Conservation (phyloP, 2,329 filamentous ascomycete genomes). For the Diplodia corticola region DNA sequence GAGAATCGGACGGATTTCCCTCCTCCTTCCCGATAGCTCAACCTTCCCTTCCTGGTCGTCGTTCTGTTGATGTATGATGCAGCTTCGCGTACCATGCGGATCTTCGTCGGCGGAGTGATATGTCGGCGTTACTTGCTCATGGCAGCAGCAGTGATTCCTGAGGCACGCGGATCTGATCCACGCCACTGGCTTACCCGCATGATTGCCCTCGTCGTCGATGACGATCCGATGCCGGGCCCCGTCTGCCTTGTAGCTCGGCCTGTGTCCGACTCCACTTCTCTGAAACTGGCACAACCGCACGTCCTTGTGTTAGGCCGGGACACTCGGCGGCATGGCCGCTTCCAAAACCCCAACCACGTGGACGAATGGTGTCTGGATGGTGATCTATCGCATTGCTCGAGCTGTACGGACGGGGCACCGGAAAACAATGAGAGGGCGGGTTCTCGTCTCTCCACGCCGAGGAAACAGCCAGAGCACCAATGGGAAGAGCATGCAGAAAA, state of each 20-base stretch:
- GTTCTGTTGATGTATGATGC: slow-evolving; percentile 1
- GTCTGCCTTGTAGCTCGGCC: not conserved
- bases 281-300: slow-evolving; percentile 8
- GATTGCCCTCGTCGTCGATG: not conserved
- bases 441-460: not conserved
- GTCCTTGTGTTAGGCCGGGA: not conserved
- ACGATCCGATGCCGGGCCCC: not conserved
- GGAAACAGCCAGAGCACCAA: not conserved
- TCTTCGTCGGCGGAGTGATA: not conserved
- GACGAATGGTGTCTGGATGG: not conserved
- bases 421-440: not conserved
- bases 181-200: not conserved
- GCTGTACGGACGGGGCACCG: not conserved
- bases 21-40: not conserved
- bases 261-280: slow-evolving; percentile 1
- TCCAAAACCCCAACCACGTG: not conserved
- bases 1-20: not conserved
- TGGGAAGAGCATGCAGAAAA: not conserved
- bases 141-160: not conserved
- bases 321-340: not conserved
- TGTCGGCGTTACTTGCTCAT: not conserved
- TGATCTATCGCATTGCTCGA: slow-evolving; percentile 14
- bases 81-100: not conserved
- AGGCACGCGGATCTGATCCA: not conserved
- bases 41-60: not conserved